phyloP scores from a whole-genome alignment of 371 early-diverging fungal species.

The Smittium culicis region DNA sequence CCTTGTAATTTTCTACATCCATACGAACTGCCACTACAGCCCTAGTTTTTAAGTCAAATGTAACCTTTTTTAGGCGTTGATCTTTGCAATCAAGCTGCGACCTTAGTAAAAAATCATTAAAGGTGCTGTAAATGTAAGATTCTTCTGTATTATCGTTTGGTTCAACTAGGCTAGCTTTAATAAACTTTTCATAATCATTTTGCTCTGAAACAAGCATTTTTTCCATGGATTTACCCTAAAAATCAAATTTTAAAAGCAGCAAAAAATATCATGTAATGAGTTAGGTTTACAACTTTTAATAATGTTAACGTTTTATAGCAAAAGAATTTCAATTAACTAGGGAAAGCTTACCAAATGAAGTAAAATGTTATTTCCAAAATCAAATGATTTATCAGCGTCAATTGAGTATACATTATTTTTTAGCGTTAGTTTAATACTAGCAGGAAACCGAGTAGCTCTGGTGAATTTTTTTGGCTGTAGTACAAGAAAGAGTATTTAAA shows the following conservation, averaged over 20 bases:
- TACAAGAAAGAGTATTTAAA: slow-evolving; percentile 6
- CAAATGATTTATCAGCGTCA: slow-evolving; percentile 67
- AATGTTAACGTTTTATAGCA: too few species aligned
- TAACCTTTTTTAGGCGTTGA: slow-evolving; percentile 50
- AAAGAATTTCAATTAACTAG: background rate
- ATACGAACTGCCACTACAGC: slow-evolving; percentile 73
- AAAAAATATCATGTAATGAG: background rate
- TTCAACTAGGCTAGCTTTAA: slow-evolving; percentile 36
- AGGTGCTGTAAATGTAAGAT: slow-evolving; percentile 25
- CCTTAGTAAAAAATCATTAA: slow-evolving; percentile 58
- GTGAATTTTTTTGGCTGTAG: slow-evolving; percentile 41
- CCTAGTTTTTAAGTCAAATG: slow-evolving; percentile 90
- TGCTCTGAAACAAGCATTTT: slow-evolving; percentile 56
- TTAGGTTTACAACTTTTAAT: background rate
- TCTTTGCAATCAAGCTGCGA: slow-evolving; percentile 86
- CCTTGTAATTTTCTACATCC: slow-evolving; percentile 58
- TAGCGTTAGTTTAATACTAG: slow-evolving; percentile 43
- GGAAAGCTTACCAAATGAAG: slow-evolving; percentile 29
- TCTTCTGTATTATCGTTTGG: slow-evolving; percentile 8
- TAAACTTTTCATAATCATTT: slow-evolving; percentile 46
- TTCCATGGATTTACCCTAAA: slow-evolving; percentile 65
- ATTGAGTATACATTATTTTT: slow-evolving; percentile 65
- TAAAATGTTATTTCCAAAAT: slow-evolving; percentile 46
- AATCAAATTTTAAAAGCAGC: background rate
- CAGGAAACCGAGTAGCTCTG: slow-evolving; percentile 40